phyloP scores from a whole-genome alignment of 345 rosid genomes.

The Brassica incana region DNA sequence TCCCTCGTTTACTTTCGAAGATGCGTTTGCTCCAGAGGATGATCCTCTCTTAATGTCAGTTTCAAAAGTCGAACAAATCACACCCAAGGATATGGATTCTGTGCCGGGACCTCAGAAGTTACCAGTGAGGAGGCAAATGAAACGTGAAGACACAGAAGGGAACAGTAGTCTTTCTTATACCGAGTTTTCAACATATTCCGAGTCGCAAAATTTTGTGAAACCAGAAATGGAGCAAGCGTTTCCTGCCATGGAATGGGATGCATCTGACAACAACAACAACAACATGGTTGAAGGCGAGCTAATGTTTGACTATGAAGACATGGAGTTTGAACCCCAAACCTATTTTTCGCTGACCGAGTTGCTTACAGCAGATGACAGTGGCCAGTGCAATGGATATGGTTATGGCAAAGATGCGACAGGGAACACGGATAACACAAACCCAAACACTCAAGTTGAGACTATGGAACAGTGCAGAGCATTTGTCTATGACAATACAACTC shows the following conservation, averaged over 20 bases:
- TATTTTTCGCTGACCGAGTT: constrained; percentile 87
- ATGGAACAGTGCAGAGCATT: constrained; percentile 19
- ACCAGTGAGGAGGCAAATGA: constrained; percentile 81
- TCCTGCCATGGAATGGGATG: constrained; percentile 57
- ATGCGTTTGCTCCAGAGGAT: constrained; percentile 48
- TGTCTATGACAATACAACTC: constrained; percentile 21
- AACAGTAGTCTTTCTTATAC: constrained; percentile 14
- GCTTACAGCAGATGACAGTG: constrained; percentile 64
- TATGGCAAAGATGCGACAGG: constrained; percentile 33
- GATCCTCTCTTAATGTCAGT: constrained; percentile 71
- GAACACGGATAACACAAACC: constrained; percentile 43
- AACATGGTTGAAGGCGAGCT: constrained; percentile 41
- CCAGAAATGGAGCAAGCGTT: constrained; percentile 43
- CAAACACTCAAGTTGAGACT: constrained; percentile 40
- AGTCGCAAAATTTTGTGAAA: constrained; percentile 30
- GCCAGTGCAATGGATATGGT: constrained; percentile 48
- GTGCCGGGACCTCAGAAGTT: constrained; percentile 62
- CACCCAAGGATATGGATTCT: constrained; percentile 48
- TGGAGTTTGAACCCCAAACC: constrained; percentile 97
- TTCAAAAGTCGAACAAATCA: constrained; percentile 57
- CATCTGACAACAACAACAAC: constrained; percentile 32
- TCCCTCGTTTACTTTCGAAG: constrained; percentile 40
- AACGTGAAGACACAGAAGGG: constrained; percentile 49
- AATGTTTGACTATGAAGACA: constrained; percentile 69
- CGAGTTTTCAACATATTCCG: constrained; percentile 16